Base-by-base conservation (phyloP, 331 rosid genomes). In the Phaseolus coccineus region DNA sequence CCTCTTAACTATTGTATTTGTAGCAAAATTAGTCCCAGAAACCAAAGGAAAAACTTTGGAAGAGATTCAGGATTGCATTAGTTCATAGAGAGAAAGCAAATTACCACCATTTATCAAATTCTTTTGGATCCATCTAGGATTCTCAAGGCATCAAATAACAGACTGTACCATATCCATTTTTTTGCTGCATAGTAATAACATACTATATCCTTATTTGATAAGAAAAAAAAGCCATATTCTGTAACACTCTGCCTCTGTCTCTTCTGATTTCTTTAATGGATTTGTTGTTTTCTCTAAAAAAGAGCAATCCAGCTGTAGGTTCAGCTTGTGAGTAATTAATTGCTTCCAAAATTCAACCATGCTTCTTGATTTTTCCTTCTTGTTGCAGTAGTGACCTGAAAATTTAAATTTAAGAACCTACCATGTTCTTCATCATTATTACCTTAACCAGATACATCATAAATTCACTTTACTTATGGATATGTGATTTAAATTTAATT, bases 31-130 rank as follows among this genome's bases (percentile, higher is more conserved):
- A 57, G 93, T 93, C 59, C 97, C 97, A 50, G 98, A 93, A 84
- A 93, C 98, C 79, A 93, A 90, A 84, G 98, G 97, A 52, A 91
- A 87, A 85, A 93, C 98, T 62, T 86, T 91, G 10, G 98, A 93
- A 85, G 97, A 93, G 78, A 90, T 93, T 66, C 98, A 93, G 50
- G 89, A 85, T 28, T 83, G 83, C 80, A 90, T 91, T 58, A 82
- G 86, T 81, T 79, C 87, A 69, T 78, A 84, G 74, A 51, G 44
- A 77, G 33, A 14, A 69, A 33, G 53, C 19, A 40, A 56, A 28
- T 61, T 58, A 40, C 5, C 25, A 62, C 42, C 27, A 46, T 66
- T 59, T 40, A 52, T 75, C 66, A 57, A 64, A 74, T 79, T 82
- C 59, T 79, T 82, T 65, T 58, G 65, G 53, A 69, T 71, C 66